Evolutionary conservation across 2,329 filamentous ascomycete species (phyloP).

Genomic region (Diaporthe sp.): DNA sequence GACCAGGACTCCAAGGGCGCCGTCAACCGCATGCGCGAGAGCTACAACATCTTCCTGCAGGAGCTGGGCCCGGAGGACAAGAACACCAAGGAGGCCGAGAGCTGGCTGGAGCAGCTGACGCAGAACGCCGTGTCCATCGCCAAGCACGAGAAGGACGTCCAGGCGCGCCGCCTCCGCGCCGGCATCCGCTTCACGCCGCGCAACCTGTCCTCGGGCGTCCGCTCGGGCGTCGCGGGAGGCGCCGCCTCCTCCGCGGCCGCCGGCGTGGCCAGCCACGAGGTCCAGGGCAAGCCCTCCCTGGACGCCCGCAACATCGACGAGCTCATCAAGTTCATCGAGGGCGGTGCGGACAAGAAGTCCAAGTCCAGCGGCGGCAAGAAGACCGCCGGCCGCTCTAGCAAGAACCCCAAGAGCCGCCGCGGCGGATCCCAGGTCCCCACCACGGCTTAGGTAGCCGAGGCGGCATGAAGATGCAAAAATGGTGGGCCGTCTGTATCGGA

Average conservation of each 20-base stretch:
- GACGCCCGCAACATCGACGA: conserved; percentile 93
- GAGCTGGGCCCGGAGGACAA: conserved; percentile 91
- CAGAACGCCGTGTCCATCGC: conserved; percentile 95
- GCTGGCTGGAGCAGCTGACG: conserved; percentile 95
- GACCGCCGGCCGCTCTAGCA: conserved; percentile 48
- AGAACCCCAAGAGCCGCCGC: conserved; percentile 67
- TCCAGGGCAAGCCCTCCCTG: conserved; percentile 56
- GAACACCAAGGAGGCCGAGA: conserved; percentile 98
- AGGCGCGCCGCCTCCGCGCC: conserved; percentile 79
- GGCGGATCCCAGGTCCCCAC: conserved; percentile 50
- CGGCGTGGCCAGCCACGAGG: conserved; percentile 43
- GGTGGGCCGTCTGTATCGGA: not conserved
- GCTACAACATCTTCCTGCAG: conserved; percentile 92
- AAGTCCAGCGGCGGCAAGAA: conserved; percentile 50
- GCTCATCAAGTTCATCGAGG: conserved; percentile 91
- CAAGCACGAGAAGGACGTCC: conserved; percentile 90
- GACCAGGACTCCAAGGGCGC: conserved; percentile 95
- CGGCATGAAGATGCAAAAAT: not conserved
- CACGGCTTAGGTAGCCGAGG: conserved; percentile 27
- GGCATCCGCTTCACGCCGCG: conserved; percentile 76
- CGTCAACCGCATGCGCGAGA: conserved; percentile 94
- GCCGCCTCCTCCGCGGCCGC: conserved; percentile 47
- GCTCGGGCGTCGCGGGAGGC: conserved; percentile 57
- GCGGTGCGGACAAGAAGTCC: conserved; percentile 70
- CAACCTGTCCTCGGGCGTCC: conserved; percentile 67